These are phyloP conservation scores for Leccinum longicurvipes DNA, from an alignment of 768 basidiomycete species.

Conservation along the genomic window DNA sequence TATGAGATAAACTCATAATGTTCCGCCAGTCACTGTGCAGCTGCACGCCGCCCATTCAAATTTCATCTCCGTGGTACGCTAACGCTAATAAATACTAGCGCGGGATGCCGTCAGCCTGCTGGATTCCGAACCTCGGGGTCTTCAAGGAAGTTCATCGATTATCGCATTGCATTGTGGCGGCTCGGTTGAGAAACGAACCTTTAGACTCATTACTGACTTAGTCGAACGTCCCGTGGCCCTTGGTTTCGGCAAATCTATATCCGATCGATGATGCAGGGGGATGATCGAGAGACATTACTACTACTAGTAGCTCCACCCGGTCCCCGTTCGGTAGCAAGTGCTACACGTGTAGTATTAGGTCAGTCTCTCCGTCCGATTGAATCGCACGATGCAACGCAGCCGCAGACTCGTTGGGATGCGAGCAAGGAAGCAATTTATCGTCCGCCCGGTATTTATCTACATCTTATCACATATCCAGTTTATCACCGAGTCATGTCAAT, in stretches of 20 bases:
- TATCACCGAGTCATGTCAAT: neutral
- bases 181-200: neutral
- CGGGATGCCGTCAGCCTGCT: neutral
- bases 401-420: neutral
- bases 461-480: neutral
- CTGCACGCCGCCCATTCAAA: neutral
- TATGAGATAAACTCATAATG: neutral
- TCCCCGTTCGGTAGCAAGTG: neutral
- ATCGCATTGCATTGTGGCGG: neutral
- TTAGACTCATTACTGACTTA: neutral
- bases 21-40: neutral
- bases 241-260: neutral
- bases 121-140: neutral
- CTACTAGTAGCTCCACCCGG: neutral
- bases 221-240: neutral
- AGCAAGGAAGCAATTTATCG: neutral
- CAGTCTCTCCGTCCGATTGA: neutral
- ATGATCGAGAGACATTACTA: neutral
- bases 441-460: neutral
- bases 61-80: constrained; percentile 1
- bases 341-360: neutral
- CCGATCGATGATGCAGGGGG: neutral
- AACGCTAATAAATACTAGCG: neutral
- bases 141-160: too few relatives aligned
- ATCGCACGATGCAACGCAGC: neutral